Conservation (phyloP, 2,329 filamentous ascomycete genomes). For the Didymella lethalis region DNA sequence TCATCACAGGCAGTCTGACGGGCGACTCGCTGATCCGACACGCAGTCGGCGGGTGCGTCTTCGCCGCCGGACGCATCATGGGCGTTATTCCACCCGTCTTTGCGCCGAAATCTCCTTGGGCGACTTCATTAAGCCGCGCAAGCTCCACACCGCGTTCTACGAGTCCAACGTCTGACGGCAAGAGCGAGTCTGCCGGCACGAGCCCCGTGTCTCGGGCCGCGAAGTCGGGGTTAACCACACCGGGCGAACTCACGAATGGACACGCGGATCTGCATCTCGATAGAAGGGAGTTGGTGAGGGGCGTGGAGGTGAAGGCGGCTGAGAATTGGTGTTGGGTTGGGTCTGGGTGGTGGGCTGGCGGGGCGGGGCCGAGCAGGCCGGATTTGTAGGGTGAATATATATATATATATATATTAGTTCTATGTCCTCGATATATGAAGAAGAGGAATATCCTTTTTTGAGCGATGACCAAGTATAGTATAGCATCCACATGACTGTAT, state of each 20-base stretch:
- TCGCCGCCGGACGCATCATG: constrained; percentile 61
- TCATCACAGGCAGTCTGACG: constrained; percentile 66
- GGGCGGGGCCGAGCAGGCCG: constrained; percentile 29
- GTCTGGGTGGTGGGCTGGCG: constrained; percentile 50
- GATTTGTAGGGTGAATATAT: background rate
- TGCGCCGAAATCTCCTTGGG: constrained; percentile 20
- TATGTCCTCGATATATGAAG: no score
- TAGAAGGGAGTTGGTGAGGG: constrained; percentile 39
- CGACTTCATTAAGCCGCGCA: constrained; percentile 7
- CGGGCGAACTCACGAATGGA: constrained; percentile 42
- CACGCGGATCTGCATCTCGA: constrained; percentile 52
- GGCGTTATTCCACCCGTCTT: constrained; percentile 35
- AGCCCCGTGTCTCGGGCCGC: constrained; percentile 16
- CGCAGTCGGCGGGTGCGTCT: constrained; percentile 66
- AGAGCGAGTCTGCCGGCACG: constrained; percentile 22
- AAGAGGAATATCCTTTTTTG: no score
- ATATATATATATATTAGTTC: no score
- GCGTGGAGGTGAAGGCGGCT: constrained; percentile 40
- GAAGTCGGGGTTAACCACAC: constrained; percentile 26
- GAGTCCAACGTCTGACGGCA: constrained; percentile 31
- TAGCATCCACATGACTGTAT: no score
- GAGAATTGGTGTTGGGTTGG: constrained; percentile 45
- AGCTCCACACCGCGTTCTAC: constrained; percentile 35
- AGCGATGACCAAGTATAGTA: no score
- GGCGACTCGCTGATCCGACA: constrained; percentile 68